Evolutionary conservation across 2,329 filamentous ascomycete species (phyloP).

Genomic region (Aspergillus ustus): DNA sequence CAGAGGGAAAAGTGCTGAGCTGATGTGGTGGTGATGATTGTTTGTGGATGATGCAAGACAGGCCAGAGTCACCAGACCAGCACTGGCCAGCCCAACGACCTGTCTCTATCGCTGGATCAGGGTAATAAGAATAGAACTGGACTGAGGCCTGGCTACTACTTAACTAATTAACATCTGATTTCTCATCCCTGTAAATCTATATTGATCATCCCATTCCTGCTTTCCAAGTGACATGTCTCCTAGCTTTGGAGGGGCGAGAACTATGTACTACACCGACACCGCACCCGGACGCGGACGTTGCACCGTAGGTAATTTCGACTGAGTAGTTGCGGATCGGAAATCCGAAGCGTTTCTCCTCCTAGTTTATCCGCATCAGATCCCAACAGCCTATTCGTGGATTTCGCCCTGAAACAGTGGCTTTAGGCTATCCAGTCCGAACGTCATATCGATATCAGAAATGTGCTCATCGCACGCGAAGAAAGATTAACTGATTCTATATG

Average conservation of each 20-base stretch:
- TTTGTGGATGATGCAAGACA: constrained; percentile 19
- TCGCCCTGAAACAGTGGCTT: not conserved
- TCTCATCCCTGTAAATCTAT: not conserved
- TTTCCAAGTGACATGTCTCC: not conserved
- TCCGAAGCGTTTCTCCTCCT: not conserved
- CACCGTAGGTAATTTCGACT: not conserved
- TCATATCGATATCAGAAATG: constrained; percentile 14
- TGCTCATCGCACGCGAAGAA: not conserved
- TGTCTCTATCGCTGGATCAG: not conserved
- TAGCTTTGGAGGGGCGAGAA: not conserved
- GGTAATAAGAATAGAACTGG: not conserved
- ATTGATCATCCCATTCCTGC: not conserved
- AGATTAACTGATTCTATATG: not conserved
- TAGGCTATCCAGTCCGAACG: constrained; percentile 1
- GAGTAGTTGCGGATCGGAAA: not conserved
- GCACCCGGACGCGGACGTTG: no score
- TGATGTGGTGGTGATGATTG: constrained; percentile 22
- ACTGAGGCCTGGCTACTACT: not conserved
- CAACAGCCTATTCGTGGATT: not conserved
- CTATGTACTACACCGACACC: not conserved
- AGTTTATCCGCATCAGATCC: not conserved
- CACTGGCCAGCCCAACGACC: not conserved
- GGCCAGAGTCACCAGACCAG: constrained; percentile 12
- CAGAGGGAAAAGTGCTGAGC: constrained; percentile 21
- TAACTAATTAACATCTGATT: not conserved